Conservation (phyloP, 1,139 yeast species). For the Candida smagusa region DNA sequence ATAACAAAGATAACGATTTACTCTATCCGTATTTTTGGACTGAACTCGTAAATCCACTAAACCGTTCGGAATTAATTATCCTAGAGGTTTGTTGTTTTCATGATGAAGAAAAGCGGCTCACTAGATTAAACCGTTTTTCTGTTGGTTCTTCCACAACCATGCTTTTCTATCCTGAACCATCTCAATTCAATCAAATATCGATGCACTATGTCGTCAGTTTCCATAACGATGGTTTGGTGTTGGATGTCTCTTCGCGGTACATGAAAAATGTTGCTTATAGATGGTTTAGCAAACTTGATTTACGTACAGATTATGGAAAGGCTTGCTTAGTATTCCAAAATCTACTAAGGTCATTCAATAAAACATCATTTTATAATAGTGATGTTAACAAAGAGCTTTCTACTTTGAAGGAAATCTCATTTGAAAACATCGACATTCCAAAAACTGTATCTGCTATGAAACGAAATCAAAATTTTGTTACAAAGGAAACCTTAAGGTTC, state of each 20-base stretch:
- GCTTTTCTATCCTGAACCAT: conserved; percentile 22
- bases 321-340: conserved; percentile 26
- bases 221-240: conserved; percentile 15
- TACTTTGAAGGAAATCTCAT: conserved; percentile 21
- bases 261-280: conserved; percentile 34
- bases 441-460: conserved; percentile 27
- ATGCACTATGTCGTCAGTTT: conserved; percentile 34
- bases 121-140: conserved; percentile 19
- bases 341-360: conserved; percentile 21
- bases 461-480: conserved; percentile 29
- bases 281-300: conserved; percentile 29
- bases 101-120: conserved; percentile 27
- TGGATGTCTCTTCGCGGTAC: conserved; percentile 36
- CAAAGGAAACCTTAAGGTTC: conserved; percentile 24
- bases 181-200: conserved; percentile 29
- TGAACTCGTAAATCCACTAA: conserved; percentile 33
- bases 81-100: conserved; percentile 33
- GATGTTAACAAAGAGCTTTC: conserved; percentile 20
- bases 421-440: conserved; percentile 27
- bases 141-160: conserved; percentile 12
- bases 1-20: conserved; percentile 34
- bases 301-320: conserved; percentile 30
- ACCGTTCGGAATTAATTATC: conserved; percentile 24
- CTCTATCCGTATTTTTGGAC: conserved; percentile 43
- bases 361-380: conserved; percentile 3